Evolutionary conservation across 768 basidiomycete genomes (phyloP).

Genomic region (Podaxis pistillaris): DNA sequence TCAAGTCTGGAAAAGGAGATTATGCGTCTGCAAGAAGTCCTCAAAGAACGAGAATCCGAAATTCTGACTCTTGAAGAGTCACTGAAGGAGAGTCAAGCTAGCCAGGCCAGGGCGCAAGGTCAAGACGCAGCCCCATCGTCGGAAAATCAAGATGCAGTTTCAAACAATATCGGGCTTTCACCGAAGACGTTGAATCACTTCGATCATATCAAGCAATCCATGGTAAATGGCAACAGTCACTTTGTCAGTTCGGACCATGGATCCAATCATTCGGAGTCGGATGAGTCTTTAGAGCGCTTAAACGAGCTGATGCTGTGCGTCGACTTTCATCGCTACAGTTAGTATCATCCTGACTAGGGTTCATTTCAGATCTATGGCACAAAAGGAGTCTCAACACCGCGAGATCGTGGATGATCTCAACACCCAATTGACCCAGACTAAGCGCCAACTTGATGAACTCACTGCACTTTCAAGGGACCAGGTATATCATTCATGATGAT

Average conservation of each 20-base stretch:
- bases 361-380: constrained; percentile 83
- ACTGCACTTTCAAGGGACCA: constrained; percentile 82
- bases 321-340: not conserved
- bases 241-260: constrained; percentile 33
- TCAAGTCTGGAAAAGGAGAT: constrained; percentile 91
- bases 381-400: constrained; percentile 89
- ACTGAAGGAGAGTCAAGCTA: constrained; percentile 36
- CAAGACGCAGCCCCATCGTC: constrained; percentile 14
- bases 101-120: constrained; percentile 11
- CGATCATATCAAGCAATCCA: constrained; percentile 66
- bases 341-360: constrained; percentile 15
- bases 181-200: constrained; percentile 75
- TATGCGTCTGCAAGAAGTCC: constrained; percentile 90
- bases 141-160: constrained; percentile 23
- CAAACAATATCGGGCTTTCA: constrained; percentile 46
- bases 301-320: constrained; percentile 92
- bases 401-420: constrained; percentile 76
- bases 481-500: constrained; percentile 39
- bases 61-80: constrained; percentile 72
- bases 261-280: constrained; percentile 46
- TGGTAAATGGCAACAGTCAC: constrained; percentile 50
- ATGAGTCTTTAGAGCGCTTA: constrained; percentile 74
- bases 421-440: constrained; percentile 62
- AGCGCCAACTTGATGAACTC: constrained; percentile 80
- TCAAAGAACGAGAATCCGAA: constrained; percentile 91